Evolutionary conservation across 2,329 filamentous ascomycete species (phyloP).

Genomic region (Neofusicoccum umdonicola): DNA sequence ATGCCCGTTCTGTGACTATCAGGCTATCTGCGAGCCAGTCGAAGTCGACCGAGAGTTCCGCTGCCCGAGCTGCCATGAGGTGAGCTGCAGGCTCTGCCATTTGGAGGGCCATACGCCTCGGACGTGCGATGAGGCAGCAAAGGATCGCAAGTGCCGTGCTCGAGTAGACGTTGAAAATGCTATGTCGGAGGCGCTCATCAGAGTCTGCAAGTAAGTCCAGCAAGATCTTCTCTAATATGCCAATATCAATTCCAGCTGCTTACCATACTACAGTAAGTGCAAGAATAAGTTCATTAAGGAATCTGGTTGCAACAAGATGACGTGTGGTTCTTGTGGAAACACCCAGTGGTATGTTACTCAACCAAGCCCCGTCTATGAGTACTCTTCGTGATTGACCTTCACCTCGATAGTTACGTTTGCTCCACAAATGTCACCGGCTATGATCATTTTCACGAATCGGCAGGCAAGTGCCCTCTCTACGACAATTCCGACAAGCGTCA

Average conservation of each 20-base stretch:
- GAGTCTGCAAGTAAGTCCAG: slow-evolving; percentile 61
- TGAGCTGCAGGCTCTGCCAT: slow-evolving; percentile 59
- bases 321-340: slow-evolving; percentile 59
- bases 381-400: slow-evolving; percentile 35
- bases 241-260: background rate
- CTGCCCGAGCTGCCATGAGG: slow-evolving; percentile 65
- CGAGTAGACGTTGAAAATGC: slow-evolving; percentile 76
- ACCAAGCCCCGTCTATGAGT: background rate
- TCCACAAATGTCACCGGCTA: slow-evolving; percentile 63
- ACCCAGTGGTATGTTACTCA: slow-evolving; percentile 51
- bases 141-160: slow-evolving; percentile 59
- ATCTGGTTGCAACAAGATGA: slow-evolving; percentile 80
- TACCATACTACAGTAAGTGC: slow-evolving; percentile 45
- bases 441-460: slow-evolving; percentile 63
- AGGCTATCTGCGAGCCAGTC: slow-evolving; percentile 67
- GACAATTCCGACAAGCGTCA: slow-evolving; percentile 56
- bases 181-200: slow-evolving; percentile 75
- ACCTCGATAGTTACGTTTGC: slow-evolving; percentile 65
- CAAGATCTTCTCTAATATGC: background rate
- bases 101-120: slow-evolving; percentile 68
- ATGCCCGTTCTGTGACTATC: slow-evolving; percentile 82
- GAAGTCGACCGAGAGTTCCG: slow-evolving; percentile 70
- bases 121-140: slow-evolving; percentile 64
- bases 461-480: slow-evolving; percentile 63
- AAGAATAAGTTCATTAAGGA: slow-evolving; percentile 77